These are phyloP conservation scores for Pleoardoris graminearum DNA, from an alignment of 2,329 filamentous ascomycete genomes.

Conservation along the genomic window DNA sequence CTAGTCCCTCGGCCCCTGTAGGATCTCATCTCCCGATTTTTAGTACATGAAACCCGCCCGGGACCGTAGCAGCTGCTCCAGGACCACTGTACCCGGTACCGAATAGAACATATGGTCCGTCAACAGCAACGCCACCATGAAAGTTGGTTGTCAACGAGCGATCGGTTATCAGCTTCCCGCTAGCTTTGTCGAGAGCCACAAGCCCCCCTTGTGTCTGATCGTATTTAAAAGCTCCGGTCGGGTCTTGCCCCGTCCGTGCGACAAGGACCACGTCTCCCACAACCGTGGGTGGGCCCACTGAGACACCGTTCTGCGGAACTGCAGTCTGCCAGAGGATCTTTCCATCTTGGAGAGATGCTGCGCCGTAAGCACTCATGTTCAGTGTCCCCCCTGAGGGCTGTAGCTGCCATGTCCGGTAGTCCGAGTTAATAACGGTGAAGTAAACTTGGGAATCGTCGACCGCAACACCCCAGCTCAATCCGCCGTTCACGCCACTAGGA, in stretches of 20 bases:
- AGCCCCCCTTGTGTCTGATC: slow-evolving; percentile 1
- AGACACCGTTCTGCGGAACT: slow-evolving; percentile 1
- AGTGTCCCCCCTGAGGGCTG: slow-evolving; percentile 1
- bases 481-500: slow-evolving; percentile 29
- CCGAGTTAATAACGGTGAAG: slow-evolving; percentile 33
- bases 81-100: not conserved
- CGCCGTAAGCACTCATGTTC: slow-evolving; percentile 15
- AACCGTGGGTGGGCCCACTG: slow-evolving; percentile 11
- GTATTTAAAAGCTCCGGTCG: not conserved
- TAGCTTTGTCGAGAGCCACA: slow-evolving; percentile 1
- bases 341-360: slow-evolving; percentile 11
- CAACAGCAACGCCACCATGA: slow-evolving; percentile 4
- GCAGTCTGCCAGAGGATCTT: slow-evolving; percentile 13
- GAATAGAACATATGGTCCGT: slow-evolving; percentile 1
- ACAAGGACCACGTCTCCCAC: slow-evolving; percentile 18
- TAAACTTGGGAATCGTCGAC: slow-evolving; percentile 35
- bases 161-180: not conserved
- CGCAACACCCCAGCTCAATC: slow-evolving; percentile 40
- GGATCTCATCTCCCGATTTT: not conserved
- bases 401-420: slow-evolving; percentile 5
- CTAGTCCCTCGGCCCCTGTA: not conserved
- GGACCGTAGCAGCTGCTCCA: not conserved
- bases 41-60: not conserved
- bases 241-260: slow-evolving; percentile 9
- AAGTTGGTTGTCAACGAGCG: not conserved